Evolutionary conservation across 306 rosid genomes (phyloP).

Genomic region (Clitoria ternatea): DNA sequence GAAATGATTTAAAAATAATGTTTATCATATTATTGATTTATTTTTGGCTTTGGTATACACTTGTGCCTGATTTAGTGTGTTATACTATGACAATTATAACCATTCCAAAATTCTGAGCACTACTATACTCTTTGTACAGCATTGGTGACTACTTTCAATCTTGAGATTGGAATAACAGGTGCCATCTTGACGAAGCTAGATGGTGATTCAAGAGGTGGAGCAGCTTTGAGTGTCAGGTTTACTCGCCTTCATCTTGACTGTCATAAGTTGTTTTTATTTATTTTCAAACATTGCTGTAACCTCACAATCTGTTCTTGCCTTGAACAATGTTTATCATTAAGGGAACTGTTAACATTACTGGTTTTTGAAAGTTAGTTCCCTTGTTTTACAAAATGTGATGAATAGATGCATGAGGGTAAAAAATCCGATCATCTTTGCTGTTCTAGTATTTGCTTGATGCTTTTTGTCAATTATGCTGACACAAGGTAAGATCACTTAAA

Average conservation of each 20-base stretch:
- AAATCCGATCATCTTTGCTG: background rate
- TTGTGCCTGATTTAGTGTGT: background rate
- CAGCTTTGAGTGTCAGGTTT: slow-evolving; percentile 88
- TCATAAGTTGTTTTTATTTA: background rate
- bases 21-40: background rate
- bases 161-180: slow-evolving; percentile 92
- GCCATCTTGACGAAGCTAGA: slow-evolving; percentile 95
- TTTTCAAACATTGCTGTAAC: background rate
- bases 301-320: background rate
- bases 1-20: background rate
- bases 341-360: slow-evolving; percentile 1
- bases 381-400: background rate
- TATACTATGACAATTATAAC: background rate
- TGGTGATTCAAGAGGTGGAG: slow-evolving; percentile 96
- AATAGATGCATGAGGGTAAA: background rate
- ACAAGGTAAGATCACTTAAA: slow-evolving; percentile 4
- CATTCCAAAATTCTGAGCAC: slow-evolving; percentile 9
- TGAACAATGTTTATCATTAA: background rate
- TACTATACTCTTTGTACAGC: slow-evolving; percentile 41
- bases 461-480: background rate
- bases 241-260: slow-evolving; percentile 16
- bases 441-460: slow-evolving; percentile 8
- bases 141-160: slow-evolving; percentile 79
- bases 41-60: background rate
- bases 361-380: slow-evolving; percentile 8